Percentiles rank a stretch among this genome's conserved stretches.
phyloP scores from a whole-genome alignment of 345 rosid genomes.

The Eucalyptus pauciflora region DNA sequence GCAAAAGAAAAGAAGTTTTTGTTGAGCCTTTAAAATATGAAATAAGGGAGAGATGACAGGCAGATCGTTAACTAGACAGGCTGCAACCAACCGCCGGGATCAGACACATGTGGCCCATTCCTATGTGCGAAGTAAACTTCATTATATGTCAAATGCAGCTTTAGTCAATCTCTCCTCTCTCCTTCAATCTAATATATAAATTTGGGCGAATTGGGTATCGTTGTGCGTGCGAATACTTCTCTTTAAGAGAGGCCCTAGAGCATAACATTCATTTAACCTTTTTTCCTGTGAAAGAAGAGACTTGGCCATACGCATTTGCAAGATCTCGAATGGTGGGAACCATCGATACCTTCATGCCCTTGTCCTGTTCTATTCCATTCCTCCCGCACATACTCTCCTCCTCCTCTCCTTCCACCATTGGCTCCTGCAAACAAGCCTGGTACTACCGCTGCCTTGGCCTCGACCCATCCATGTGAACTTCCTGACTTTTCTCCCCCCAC shows the following conservation, averaged over 20 bases:
- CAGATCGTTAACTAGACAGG: neutral
- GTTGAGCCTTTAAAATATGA: neutral
- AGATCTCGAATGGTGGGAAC: neutral
- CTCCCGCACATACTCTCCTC: neutral
- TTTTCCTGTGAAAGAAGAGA: neutral
- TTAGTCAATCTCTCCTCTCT: neutral
- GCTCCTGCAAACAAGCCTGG: constrained; percentile 33
- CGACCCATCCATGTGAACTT: constrained; percentile 15
- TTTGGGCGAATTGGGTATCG: neutral
- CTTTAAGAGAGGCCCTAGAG: neutral
- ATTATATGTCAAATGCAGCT: neutral
- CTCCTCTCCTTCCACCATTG: constrained; percentile 11
- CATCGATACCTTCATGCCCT: neutral
- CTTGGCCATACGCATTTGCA: neutral
- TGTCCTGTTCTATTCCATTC: neutral
- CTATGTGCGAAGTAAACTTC: neutral
- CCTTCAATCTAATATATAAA: neutral
- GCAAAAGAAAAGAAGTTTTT: neutral
- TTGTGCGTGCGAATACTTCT: neutral
- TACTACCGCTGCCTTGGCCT: constrained; percentile 33
- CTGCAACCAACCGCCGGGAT: neutral
- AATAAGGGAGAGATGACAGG: neutral
- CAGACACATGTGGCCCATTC: neutral
- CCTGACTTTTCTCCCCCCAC: neutral
- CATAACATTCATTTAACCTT: neutral